phyloP scores from a whole-genome alignment of 176 grass and related monocot species.

The Carex parvula region DNA sequence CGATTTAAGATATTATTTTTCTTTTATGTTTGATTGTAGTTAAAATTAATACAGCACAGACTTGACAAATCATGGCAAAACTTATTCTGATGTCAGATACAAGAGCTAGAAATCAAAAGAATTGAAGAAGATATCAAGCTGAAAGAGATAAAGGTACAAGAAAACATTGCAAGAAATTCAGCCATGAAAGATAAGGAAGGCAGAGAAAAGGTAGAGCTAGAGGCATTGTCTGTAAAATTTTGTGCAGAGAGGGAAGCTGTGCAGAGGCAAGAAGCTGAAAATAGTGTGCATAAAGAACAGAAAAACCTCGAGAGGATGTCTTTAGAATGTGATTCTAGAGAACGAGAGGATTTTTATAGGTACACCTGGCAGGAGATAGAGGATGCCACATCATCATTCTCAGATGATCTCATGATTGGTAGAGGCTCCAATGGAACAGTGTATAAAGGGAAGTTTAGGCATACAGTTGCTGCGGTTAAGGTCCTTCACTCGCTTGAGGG shows the following conservation, averaged over 20 bases:
- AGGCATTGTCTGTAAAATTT: slow-evolving; percentile 29
- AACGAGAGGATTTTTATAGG: slow-evolving; percentile 29
- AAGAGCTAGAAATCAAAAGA: slow-evolving; percentile 36
- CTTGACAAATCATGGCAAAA: neutral
- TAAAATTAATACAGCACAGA: neutral
- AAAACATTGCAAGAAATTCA: slow-evolving; percentile 23
- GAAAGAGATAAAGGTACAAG: slow-evolving; percentile 35
- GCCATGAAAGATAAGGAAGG: slow-evolving; percentile 34
- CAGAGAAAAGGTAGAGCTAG: slow-evolving; percentile 30
- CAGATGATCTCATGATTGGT: slow-evolving; percentile 50
- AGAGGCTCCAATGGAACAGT: slow-evolving; percentile 66
- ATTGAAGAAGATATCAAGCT: slow-evolving; percentile 49
- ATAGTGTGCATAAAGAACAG: slow-evolving; percentile 36
- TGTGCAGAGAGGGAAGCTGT: slow-evolving; percentile 21
- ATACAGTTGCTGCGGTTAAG: slow-evolving; percentile 69
- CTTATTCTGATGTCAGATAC: slow-evolving; percentile 25
- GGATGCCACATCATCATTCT: slow-evolving; percentile 72
- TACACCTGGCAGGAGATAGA: slow-evolving; percentile 86
- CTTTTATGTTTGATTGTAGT: neutral
- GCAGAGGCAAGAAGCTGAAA: slow-evolving; percentile 23
- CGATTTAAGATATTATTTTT: neutral
- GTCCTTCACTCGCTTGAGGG: slow-evolving; percentile 53
- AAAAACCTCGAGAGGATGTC: slow-evolving; percentile 28
- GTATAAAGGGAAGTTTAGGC: slow-evolving; percentile 75
- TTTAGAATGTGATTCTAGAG: slow-evolving; percentile 32